Conservation (phyloP, 176 grass and related monocot species). For the Eragrostis curvula region DNA sequence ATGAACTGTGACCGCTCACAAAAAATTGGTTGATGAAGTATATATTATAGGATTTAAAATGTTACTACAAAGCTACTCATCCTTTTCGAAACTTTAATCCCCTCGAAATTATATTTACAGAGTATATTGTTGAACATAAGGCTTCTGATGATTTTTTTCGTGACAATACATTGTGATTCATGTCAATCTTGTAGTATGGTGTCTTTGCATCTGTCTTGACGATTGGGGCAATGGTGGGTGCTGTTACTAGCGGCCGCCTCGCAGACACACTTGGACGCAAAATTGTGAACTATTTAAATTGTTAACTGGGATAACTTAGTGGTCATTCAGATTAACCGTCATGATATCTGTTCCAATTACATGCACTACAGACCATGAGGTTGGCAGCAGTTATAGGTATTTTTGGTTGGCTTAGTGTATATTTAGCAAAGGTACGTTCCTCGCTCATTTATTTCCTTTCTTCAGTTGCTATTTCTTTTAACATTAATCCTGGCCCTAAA, state of each 20-base stretch:
- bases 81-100: neutral
- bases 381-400: conserved; percentile 60
- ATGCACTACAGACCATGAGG: conserved; percentile 59
- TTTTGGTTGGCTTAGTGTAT: conserved; percentile 73
- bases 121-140: neutral
- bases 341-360: conserved; percentile 26
- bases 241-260: conserved; percentile 59
- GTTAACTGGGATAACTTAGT: neutral
- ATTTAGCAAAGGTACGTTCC: conserved; percentile 57
- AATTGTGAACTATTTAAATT: conserved; percentile 52
- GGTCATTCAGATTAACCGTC: neutral
- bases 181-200: conserved; percentile 61
- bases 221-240: conserved; percentile 85
- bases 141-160: conserved; percentile 7
- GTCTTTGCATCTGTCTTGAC: conserved; percentile 76
- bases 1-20: neutral
- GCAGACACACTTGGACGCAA: conserved; percentile 72
- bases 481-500: neutral
- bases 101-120: neutral
- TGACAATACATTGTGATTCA: neutral
- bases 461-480: conserved; percentile 9
- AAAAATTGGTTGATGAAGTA: neutral
- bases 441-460: neutral
- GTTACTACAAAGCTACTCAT: neutral
- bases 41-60: neutral